phyloP scores from a whole-genome alignment of 1,284 basidiomycete genomes.

The Heterobasidion parviporum region DNA sequence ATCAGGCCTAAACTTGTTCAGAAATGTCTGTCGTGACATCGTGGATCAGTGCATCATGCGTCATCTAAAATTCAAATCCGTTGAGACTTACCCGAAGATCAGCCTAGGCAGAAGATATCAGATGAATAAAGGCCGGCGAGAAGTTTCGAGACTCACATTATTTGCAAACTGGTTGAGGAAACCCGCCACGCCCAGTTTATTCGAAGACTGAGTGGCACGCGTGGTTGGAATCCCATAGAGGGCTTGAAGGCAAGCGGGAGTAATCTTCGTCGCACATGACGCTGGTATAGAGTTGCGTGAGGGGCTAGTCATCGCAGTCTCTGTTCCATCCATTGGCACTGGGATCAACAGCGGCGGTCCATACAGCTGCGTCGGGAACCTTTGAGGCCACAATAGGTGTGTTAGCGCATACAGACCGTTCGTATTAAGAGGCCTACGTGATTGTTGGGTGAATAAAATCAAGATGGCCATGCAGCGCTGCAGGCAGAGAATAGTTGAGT shows the following conservation, averaged over 20 bases:
- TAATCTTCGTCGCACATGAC: constrained; percentile 15
- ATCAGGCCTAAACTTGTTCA: constrained; percentile 16
- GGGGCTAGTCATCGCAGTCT: constrained; percentile 9
- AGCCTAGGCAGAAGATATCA: neutral
- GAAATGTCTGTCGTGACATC: constrained; percentile 6
- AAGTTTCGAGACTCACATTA: constrained; percentile 15
- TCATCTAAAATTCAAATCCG: neutral
- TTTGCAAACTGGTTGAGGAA: constrained; percentile 20
- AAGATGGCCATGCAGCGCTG: constrained; percentile 26
- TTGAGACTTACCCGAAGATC: neutral
- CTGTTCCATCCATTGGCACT: neutral
- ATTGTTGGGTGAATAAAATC: constrained; percentile 34
- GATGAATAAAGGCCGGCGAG: neutral
- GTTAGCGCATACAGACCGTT: neutral
- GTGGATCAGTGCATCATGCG: neutral
- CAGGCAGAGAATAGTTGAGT: constrained; percentile 33
- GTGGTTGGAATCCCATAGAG: constrained; percentile 25
- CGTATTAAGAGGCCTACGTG: constrained; percentile 15
- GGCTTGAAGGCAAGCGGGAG: constrained; percentile 20
- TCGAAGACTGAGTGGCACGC: constrained; percentile 17
- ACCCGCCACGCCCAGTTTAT: constrained; percentile 23
- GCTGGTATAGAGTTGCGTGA: constrained; percentile 9
- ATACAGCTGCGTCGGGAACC: constrained; percentile 4
- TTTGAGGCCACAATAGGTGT: neutral
- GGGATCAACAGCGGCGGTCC: constrained; percentile 7